Evolutionary conservation across 257 asterid genomes (phyloP).

Genomic region (Plantago elongata): DNA sequence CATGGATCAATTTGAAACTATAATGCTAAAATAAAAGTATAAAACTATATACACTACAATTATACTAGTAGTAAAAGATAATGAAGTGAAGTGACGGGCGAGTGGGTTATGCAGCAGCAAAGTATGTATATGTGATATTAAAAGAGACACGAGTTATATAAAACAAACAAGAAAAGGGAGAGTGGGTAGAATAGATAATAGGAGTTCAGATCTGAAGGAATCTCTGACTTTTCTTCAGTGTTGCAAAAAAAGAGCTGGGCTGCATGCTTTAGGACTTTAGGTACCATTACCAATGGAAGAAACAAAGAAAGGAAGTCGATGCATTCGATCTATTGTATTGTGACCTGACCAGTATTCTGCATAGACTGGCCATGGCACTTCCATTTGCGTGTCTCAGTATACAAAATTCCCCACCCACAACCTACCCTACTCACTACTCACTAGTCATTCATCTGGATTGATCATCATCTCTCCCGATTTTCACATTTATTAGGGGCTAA

Average conservation of each 20-base stretch:
- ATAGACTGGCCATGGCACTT: neutral
- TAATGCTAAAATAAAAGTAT: too few relatives aligned
- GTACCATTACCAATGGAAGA: neutral
- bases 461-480: too few relatives aligned
- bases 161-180: neutral
- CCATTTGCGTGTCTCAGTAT: conserved; percentile 1
- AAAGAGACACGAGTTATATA: too few relatives aligned
- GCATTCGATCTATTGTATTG: too few relatives aligned
- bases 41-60: too few relatives aligned
- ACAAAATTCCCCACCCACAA: neutral
- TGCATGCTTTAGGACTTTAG: conserved; percentile 2
- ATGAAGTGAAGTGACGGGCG: conserved; percentile 8
- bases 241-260: neutral
- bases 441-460: too few relatives aligned
- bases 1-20: too few relatives aligned
- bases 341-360: too few relatives aligned
- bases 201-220: neutral
- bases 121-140: too few relatives aligned
- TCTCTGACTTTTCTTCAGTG: neutral
- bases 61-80: too few relatives aligned
- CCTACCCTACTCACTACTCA: neutral
- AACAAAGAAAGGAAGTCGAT: too few relatives aligned
- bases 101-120: neutral
- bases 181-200: neutral
- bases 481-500: too few relatives aligned